Percentiles rank a stretch among this genome's conserved stretches.
These are phyloP conservation scores for Colletotrichum costaricense DNA, from an alignment of 2,329 filamentous ascomycete species.

Conservation along the genomic window DNA sequence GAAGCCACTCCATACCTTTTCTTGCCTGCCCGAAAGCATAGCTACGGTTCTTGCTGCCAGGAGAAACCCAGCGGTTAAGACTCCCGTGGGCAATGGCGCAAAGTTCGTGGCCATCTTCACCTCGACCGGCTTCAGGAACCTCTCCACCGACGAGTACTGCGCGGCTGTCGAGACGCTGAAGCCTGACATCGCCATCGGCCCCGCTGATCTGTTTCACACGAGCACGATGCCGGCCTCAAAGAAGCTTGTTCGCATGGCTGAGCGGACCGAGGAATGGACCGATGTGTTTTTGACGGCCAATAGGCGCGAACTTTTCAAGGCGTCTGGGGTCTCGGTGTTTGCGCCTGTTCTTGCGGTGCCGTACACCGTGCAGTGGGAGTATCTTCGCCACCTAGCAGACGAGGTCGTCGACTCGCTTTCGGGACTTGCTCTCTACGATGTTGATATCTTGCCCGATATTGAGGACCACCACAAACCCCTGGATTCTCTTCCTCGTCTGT, in stretches of 20 bases:
- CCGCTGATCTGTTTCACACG: conserved; percentile 75
- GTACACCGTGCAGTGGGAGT: conserved; percentile 80
- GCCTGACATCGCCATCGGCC: conserved; percentile 83
- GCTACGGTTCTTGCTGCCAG: conserved; percentile 81
- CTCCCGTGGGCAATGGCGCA: conserved; percentile 77
- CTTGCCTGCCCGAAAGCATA: conserved; percentile 73
- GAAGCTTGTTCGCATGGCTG: conserved; percentile 83
- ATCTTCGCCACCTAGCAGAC: conserved; percentile 77
- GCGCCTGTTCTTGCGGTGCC: conserved; percentile 80
- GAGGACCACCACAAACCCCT: conserved; percentile 66
- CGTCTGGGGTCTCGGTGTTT: conserved; percentile 60
- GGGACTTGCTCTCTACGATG: conserved; percentile 83
- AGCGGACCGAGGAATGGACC: conserved; percentile 87
- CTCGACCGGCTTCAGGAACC: conserved; percentile 82
- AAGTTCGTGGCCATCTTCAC: conserved; percentile 82
- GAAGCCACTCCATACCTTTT: conserved; percentile 80
- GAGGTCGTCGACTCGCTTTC: conserved; percentile 70
- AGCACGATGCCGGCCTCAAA: conserved; percentile 72
- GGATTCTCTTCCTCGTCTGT: conserved; percentile 75
- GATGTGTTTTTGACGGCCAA: conserved; percentile 70
- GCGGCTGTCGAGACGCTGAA: conserved; percentile 71
- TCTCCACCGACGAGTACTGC: conserved; percentile 77
- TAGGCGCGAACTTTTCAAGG: conserved; percentile 44
- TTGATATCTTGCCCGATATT: conserved; percentile 75
- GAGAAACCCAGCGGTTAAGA: conserved; percentile 78